Percentiles rank a stretch among this genome's conserved stretches.
These are phyloP conservation scores for Arthroderma sp. DNA, from an alignment of 2,329 filamentous ascomycete genomes.

Conservation along the genomic window DNA sequence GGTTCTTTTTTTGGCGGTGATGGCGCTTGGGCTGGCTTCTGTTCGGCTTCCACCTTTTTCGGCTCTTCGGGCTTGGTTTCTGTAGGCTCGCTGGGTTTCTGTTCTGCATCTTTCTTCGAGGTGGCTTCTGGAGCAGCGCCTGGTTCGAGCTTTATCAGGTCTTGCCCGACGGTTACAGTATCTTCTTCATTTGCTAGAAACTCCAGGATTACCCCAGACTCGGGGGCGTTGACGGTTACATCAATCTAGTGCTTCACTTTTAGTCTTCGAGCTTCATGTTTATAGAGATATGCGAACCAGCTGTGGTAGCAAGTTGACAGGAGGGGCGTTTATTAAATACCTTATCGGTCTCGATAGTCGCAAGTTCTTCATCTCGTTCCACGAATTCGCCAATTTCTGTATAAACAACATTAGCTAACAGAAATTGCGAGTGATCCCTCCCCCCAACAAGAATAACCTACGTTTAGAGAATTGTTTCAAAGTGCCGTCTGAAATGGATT, in stretches of 20 bases:
- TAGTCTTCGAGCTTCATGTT: neutral
- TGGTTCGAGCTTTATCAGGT: constrained; percentile 73
- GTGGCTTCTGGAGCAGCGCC: constrained; percentile 46
- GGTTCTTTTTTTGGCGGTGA: constrained; percentile 22
- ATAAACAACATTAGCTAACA: neutral
- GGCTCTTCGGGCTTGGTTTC: neutral
- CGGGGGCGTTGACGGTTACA: constrained; percentile 86
- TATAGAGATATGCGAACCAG: neutral
- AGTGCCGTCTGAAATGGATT: constrained; percentile 95
- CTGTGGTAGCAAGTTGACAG: neutral
- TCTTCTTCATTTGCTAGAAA: constrained; percentile 87
- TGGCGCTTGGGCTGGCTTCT: constrained; percentile 14
- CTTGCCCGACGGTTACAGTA: constrained; percentile 87
- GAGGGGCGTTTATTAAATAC: constrained; percentile 31
- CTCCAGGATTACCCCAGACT: constrained; percentile 82
- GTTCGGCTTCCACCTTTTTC: constrained; percentile 1
- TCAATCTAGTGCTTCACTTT: constrained; percentile 54
- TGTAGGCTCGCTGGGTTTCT: constrained; percentile 1
- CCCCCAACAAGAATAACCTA: constrained; percentile 20
- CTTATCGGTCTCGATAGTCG: constrained; percentile 98
- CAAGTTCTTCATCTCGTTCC: constrained; percentile 92
- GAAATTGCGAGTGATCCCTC: neutral
- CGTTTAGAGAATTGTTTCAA: constrained; percentile 88
- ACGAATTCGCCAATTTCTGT: constrained; percentile 79
- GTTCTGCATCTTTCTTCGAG: constrained; percentile 10